Evolutionary conservation across 2,329 filamentous ascomycete species (phyloP).

Genomic region (Fusarium sp.): DNA sequence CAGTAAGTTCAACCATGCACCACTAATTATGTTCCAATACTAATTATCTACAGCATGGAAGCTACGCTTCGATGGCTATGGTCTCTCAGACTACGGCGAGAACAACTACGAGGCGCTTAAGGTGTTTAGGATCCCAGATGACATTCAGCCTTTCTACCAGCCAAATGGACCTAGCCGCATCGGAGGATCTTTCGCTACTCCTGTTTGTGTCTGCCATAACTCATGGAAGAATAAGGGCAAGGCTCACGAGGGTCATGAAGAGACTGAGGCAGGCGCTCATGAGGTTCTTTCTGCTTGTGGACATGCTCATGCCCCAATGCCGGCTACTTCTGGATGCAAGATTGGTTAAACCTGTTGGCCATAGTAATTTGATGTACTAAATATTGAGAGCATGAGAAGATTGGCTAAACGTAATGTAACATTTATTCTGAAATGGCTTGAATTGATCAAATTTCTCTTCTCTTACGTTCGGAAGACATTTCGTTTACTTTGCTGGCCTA

Average conservation of each 20-base stretch:
- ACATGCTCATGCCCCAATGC: not conserved
- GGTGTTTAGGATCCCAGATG: not conserved
- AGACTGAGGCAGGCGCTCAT: not conserved
- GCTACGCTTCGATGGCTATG: constrained; percentile 28
- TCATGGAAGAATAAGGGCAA: not conserved
- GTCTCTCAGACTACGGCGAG: constrained; percentile 12
- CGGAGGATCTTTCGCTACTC: constrained; percentile 14
- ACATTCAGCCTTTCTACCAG: constrained; percentile 17
- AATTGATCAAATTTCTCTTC: no score
- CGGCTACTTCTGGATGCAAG: not conserved
- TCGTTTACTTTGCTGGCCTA: no score
- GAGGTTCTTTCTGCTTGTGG: not conserved
- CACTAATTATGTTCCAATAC: no score
- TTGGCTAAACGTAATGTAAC: not conserved
- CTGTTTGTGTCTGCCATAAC: not conserved
- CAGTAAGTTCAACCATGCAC: constrained; percentile 5
- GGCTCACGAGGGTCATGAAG: not conserved
- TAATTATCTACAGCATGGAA: constrained; percentile 16
- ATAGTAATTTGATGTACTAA: not conserved
- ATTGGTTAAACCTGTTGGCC: not conserved
- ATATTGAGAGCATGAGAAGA: not conserved
- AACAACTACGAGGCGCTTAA: not conserved
- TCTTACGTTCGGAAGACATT: no score
- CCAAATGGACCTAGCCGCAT: not conserved
- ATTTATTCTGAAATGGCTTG: no score